phyloP scores from a whole-genome alignment of 352 stramenopile species.

The Pythium aristosporum region DNA sequence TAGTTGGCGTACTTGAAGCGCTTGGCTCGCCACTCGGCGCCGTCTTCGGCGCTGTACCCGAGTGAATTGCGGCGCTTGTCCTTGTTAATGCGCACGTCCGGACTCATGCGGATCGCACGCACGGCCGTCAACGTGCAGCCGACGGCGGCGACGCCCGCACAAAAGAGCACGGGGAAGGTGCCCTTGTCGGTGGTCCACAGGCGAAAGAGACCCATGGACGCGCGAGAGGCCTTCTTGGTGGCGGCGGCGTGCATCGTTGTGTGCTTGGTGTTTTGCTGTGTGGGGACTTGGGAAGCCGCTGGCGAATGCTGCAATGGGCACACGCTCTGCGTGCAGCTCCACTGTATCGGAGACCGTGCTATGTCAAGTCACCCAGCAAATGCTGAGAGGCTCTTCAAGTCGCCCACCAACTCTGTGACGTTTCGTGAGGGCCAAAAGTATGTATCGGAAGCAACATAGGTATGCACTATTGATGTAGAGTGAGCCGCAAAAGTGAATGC shows the following conservation, averaged over 20 bases:
- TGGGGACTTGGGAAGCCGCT: constrained; percentile 15
- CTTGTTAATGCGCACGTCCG: constrained; percentile 47
- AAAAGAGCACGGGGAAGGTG: constrained; percentile 48
- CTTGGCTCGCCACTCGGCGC: constrained; percentile 36
- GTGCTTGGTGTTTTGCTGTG: background rate
- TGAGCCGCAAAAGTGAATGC: background rate
- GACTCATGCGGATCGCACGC: constrained; percentile 34
- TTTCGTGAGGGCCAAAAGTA: background rate
- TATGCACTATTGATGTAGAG: background rate
- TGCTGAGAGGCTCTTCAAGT: background rate
- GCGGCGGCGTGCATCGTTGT: constrained; percentile 16
- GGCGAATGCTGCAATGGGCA: constrained; percentile 28
- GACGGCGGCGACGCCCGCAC: constrained; percentile 34
- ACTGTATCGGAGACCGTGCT: constrained; percentile 4
- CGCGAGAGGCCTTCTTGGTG: constrained; percentile 26
- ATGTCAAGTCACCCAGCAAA: constrained; percentile 4
- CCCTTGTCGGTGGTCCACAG: constrained; percentile 52
- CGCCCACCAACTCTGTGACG: constrained; percentile 1
- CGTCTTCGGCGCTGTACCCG: constrained; percentile 34
- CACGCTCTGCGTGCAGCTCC: too few species aligned
- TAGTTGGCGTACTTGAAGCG: constrained; percentile 55
- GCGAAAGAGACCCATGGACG: constrained; percentile 41
- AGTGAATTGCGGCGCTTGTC: constrained; percentile 35
- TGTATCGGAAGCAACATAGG: background rate
- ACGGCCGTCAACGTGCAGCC: constrained; percentile 29